Conservation (phyloP, 495 filamentous ascomycete species). For the Xylaria cubensis region DNA sequence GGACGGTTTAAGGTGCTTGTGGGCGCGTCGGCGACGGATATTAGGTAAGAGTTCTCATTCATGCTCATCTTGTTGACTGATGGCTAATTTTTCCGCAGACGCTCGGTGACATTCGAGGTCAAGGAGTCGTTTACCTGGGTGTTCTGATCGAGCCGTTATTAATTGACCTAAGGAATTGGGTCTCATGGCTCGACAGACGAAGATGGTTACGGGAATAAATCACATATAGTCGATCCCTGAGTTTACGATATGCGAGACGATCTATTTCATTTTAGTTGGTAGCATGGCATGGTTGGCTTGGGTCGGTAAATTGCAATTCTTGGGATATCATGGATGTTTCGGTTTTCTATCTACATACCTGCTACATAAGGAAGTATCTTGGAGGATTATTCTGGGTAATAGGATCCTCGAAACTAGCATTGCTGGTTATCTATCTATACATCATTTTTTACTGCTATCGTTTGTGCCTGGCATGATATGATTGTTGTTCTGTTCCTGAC, state of each 20-base stretch:
- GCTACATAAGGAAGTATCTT: neutral
- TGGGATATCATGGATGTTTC: neutral
- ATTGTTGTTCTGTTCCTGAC: neutral
- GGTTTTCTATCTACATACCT: neutral
- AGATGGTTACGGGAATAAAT: neutral
- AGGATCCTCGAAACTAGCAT: neutral
- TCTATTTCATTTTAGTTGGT: slow-evolving; percentile 14
- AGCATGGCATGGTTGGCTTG: slow-evolving; percentile 21
- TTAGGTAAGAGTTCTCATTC: slow-evolving; percentile 40
- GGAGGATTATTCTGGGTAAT: slow-evolving; percentile 9
- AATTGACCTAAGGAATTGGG: neutral
- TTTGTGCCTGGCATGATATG: neutral
- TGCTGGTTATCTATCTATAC: slow-evolving; percentile 2
- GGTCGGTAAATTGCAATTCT: slow-evolving; percentile 8
- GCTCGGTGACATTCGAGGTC: slow-evolving; percentile 59
- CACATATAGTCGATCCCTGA: no score
- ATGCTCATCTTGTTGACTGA: neutral
- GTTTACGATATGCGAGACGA: neutral
- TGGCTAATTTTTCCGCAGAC: slow-evolving; percentile 40
- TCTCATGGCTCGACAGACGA: neutral
- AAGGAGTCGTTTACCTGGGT: slow-evolving; percentile 65
- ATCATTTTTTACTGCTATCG: neutral
- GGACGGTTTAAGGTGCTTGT: slow-evolving; percentile 73
- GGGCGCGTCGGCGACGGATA: slow-evolving; percentile 58
- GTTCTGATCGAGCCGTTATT: slow-evolving; percentile 40